A percentile compares a stretch with the other conserved stretches of the same genome.
Conservation (phyloP, 1,284 basidiomycete genomes). For the Gymnopus androsaceus region DNA sequence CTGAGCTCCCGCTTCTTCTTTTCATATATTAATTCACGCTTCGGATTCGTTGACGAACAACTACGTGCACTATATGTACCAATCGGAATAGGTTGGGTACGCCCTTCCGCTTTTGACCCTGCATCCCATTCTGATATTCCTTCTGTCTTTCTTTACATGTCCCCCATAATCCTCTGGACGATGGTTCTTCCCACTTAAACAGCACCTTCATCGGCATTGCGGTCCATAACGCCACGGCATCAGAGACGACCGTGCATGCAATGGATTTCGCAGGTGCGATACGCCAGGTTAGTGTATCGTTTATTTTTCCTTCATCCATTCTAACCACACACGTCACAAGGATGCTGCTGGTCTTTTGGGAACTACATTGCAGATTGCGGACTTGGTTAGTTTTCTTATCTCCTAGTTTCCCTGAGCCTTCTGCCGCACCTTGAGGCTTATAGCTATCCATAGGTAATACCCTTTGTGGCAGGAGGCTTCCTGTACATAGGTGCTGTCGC, state of each 20-base stretch:
- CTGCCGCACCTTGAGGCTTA: not conserved
- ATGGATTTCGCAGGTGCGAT: slow-evolving; percentile 70
- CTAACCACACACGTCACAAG: slow-evolving; percentile 4
- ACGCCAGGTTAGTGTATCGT: slow-evolving; percentile 40
- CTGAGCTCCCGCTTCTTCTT: not conserved
- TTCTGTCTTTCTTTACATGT: not conserved
- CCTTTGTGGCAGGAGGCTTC: slow-evolving; percentile 91
- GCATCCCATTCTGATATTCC: not conserved
- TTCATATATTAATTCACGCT: not conserved
- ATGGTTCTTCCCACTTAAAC: slow-evolving; percentile 11
- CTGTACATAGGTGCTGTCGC: slow-evolving; percentile 90
- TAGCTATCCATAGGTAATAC: slow-evolving; percentile 66
- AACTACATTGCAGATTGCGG: slow-evolving; percentile 74
- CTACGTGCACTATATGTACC: not conserved
- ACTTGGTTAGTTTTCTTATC: slow-evolving; percentile 59
- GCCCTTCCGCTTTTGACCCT: slow-evolving; percentile 4
- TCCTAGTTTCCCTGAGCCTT: not conserved
- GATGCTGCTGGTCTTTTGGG: slow-evolving; percentile 76
- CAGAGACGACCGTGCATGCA: slow-evolving; percentile 35
- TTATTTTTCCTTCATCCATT: not conserved
- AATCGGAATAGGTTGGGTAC: slow-evolving; percentile 18
- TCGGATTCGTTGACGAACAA: not conserved
- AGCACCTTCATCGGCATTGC: slow-evolving; percentile 90
- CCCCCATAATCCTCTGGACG: not conserved
- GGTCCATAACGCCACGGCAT: slow-evolving; percentile 66